These are phyloP conservation scores for Cinchona pubescens DNA, from an alignment of 257 asterid species.

Conservation along the genomic window DNA sequence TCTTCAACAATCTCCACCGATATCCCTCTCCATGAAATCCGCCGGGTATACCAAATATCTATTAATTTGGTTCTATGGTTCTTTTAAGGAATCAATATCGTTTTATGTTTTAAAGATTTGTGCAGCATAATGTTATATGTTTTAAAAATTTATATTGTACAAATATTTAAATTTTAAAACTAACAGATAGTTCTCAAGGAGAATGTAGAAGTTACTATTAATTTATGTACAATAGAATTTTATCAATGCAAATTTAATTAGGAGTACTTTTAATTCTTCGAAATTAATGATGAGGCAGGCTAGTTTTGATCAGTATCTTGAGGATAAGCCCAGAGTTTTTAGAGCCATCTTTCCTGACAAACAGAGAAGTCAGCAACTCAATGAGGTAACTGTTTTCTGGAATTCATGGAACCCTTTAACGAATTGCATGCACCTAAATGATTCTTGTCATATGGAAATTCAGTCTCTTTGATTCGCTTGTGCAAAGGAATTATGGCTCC, in stretches of 20 bases:
- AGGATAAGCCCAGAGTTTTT: constrained; percentile 77
- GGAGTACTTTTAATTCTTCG: neutral
- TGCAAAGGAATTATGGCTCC: neutral
- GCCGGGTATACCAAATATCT: constrained; percentile 58
- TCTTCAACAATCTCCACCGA: constrained; percentile 76
- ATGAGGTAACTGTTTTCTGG: constrained; percentile 44
- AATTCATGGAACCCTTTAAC: neutral
- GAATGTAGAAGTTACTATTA: too few species aligned
- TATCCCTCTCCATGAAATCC: constrained; percentile 66
- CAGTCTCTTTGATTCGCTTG: neutral
- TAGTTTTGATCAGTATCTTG: constrained; percentile 81
- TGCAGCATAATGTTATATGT: too few species aligned
- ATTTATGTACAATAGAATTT: too few species aligned
- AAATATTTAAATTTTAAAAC: too few species aligned
- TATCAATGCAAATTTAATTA: neutral
- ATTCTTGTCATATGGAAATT: neutral
- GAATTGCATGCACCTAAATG: neutral
- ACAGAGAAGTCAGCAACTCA: constrained; percentile 73
- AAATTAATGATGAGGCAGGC: constrained; percentile 46
- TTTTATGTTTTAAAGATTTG: too few species aligned
- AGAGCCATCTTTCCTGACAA: constrained; percentile 90
- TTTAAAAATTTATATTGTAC: too few species aligned
- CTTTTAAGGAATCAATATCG: too few species aligned
- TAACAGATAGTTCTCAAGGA: too few species aligned
- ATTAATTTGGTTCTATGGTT: too few species aligned